Evolutionary conservation across 2,329 filamentous ascomycete genomes (phyloP).

Genomic region (Seiridium cupressi): DNA sequence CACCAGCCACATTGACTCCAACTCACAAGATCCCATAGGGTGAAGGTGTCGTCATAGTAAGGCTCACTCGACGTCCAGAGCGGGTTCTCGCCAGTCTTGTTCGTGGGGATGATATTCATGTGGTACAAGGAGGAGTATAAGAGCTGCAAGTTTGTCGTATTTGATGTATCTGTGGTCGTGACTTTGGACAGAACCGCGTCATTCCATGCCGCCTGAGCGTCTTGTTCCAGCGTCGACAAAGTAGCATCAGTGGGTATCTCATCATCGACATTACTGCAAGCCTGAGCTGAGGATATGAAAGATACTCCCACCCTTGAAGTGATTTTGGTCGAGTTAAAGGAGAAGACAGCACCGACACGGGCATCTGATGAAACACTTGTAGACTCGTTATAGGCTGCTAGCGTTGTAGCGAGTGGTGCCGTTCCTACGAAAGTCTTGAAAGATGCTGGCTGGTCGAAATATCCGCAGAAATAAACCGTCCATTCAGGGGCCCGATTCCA

Average conservation of each 20-base stretch:
- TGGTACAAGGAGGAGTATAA: conserved; percentile 70
- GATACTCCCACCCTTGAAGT: conserved; percentile 64
- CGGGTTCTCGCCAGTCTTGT: conserved; percentile 70
- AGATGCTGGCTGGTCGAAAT: conserved; percentile 47
- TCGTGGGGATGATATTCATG: conserved; percentile 67
- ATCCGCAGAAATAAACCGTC: conserved; percentile 63
- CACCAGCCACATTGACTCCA: not conserved
- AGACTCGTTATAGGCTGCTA: conserved; percentile 26
- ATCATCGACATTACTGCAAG: conserved; percentile 55
- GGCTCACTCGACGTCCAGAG: conserved; percentile 63
- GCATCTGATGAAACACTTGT: conserved; percentile 18
- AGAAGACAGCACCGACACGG: conserved; percentile 51
- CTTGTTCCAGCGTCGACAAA: conserved; percentile 41
- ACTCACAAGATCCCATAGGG: conserved; percentile 57
- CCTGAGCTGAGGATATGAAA: conserved; percentile 61
- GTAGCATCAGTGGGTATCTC: conserved; percentile 51
- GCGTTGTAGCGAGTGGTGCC: conserved; percentile 26
- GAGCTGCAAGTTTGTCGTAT: conserved; percentile 54
- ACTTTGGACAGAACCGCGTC: conserved; percentile 61
- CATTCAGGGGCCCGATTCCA: conserved; percentile 65
- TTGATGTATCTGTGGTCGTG: conserved; percentile 52
- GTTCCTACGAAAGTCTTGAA: conserved; percentile 43
- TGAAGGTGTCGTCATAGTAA: conserved; percentile 72
- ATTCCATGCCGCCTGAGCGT: conserved; percentile 57
- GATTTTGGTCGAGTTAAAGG: conserved; percentile 45